These are phyloP conservation scores for Glaciozyma martinii DNA, from an alignment of 768 basidiomycete genomes.

Conservation along the genomic window DNA sequence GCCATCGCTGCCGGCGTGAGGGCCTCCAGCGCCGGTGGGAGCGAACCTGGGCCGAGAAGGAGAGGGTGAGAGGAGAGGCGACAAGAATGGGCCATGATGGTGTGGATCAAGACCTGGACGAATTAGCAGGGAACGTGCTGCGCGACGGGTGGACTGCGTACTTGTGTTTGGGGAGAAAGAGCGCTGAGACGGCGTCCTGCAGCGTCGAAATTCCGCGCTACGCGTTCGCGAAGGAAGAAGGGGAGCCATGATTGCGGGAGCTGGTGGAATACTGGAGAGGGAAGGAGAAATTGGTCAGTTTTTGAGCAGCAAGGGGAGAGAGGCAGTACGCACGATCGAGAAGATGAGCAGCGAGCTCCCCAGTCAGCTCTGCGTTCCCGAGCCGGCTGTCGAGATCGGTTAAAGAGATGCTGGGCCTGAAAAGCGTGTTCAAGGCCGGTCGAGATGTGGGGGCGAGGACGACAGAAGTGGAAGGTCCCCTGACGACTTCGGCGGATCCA, in stretches of 20 bases:
- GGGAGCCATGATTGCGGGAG: slow-evolving; percentile 27
- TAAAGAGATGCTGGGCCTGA: neutral
- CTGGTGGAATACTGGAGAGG: slow-evolving; percentile 15
- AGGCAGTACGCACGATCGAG: slow-evolving; percentile 13
- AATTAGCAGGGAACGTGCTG: no score
- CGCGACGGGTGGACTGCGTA: neutral
- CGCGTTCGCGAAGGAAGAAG: neutral
- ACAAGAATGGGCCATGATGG: slow-evolving; percentile 26
- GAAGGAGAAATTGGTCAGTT: neutral
- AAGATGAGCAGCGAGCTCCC: slow-evolving; percentile 21
- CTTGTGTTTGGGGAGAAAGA: slow-evolving; percentile 16
- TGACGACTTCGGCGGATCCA: slow-evolving; percentile 20
- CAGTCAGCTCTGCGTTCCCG: slow-evolving; percentile 7
- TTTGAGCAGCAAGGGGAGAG: neutral
- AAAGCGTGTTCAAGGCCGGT: neutral
- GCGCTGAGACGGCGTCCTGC: slow-evolving; percentile 9
- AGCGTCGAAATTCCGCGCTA: slow-evolving; percentile 18
- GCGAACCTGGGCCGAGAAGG: slow-evolving; percentile 5
- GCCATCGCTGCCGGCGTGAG: slow-evolving; percentile 14
- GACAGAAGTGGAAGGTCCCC: slow-evolving; percentile 19
- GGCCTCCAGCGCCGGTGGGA: slow-evolving; percentile 6
- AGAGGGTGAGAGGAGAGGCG: slow-evolving; percentile 25
- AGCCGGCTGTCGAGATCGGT: neutral
- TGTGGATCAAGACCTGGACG: slow-evolving; percentile 15
- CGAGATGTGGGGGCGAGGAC: slow-evolving; percentile 9